phyloP scores from a whole-genome alignment of 352 stramenopile species.

The Phytophthora melonis region DNA sequence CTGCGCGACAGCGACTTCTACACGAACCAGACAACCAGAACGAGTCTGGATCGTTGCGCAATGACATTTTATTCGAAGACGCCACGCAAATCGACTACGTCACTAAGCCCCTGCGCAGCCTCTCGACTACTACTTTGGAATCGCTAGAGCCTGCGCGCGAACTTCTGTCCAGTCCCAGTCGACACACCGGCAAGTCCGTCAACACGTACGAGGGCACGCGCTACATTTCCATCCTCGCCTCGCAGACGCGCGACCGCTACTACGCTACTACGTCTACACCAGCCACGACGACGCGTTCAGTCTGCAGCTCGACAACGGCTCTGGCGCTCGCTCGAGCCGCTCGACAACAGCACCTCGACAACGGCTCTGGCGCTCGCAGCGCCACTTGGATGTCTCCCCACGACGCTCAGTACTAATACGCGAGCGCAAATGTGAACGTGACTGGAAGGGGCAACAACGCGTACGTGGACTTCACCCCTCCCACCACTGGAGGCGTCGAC shows the following conservation, averaged over 20 bases:
- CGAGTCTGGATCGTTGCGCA: no score
- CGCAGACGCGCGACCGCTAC: not conserved
- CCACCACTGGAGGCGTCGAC: conserved; percentile 22
- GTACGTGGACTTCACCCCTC: conserved; percentile 29
- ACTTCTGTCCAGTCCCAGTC: conserved; percentile 1
- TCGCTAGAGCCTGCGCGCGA: no score
- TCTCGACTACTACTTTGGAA: no score
- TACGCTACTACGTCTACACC: conserved; percentile 24
- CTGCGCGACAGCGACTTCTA: no score
- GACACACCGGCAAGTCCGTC: conserved; percentile 18
- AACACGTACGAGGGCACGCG: conserved; percentile 24
- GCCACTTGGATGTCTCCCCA: conserved; percentile 32
- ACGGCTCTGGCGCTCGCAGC: no score
- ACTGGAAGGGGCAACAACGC: conserved; percentile 5
- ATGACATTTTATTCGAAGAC: no score
- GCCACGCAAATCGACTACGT: no score
- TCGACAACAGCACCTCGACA: no score
- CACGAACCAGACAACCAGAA: no score
- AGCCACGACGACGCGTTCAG: conserved; percentile 28
- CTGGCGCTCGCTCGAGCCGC: conserved; percentile 11
- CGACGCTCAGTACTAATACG: conserved; percentile 27
- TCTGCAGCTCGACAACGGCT: conserved; percentile 13
- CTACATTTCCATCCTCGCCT: conserved; percentile 32
- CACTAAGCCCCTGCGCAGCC: no score
- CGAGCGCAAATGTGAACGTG: conserved; percentile 11